These are phyloP conservation scores for Leccinum angustisporum DNA, from an alignment of 1,284 basidiomycete genomes.

Conservation along the genomic window DNA sequence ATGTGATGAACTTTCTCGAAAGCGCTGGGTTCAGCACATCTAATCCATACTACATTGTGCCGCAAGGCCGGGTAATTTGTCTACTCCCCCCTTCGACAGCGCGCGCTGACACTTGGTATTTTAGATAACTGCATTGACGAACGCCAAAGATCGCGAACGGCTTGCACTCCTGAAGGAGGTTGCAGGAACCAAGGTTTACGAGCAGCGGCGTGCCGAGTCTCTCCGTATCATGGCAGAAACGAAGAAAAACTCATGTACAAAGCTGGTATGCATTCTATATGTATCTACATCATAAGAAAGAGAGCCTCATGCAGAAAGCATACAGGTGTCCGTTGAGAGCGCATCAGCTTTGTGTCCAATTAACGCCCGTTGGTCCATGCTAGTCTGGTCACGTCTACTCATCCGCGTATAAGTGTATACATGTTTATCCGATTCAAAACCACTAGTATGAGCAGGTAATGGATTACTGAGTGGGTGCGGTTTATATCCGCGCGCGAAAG, in stretches of 20 bases:
- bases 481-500: neutral
- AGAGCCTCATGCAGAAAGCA: neutral
- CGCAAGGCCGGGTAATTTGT: slow-evolving; percentile 87
- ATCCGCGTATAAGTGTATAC: neutral
- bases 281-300: neutral
- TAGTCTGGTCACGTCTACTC: no score
- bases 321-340: neutral
- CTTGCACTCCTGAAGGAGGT: slow-evolving; percentile 95
- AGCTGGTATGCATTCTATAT: neutral
- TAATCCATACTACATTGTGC: slow-evolving; percentile 99
- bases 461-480: neutral
- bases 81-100: neutral
- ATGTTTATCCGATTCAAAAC: no score
- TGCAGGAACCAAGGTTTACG: slow-evolving; percentile 97
- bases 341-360: neutral
- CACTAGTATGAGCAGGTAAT: neutral
- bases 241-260: neutral
- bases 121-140: slow-evolving; percentile 94
- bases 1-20: slow-evolving; percentile 97
- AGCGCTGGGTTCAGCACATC: slow-evolving; percentile 96
- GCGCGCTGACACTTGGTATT: slow-evolving; percentile 6
- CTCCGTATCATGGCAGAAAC: slow-evolving; percentile 97
- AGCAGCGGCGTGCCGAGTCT: slow-evolving; percentile 90
- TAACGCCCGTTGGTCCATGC: neutral
- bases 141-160: slow-evolving; percentile 95